Evolutionary conservation across 257 asterid genomes (phyloP).

Genomic region (Solanum clarkiae): DNA sequence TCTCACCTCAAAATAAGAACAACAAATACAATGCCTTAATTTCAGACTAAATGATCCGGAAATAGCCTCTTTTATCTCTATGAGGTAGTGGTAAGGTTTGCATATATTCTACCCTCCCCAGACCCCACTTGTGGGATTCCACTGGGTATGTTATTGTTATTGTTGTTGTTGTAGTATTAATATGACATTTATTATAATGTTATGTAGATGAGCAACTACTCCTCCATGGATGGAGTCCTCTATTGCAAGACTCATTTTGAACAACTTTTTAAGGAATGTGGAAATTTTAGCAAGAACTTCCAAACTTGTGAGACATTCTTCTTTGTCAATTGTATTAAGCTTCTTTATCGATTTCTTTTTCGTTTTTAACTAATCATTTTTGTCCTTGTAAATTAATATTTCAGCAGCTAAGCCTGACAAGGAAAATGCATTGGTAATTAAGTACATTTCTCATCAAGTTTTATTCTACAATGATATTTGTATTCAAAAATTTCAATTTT

Average conservation of each 20-base stretch:
- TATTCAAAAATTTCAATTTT: background rate
- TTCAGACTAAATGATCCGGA: no score
- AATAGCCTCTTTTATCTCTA: no score
- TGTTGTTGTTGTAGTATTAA: background rate
- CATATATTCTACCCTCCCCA: no score
- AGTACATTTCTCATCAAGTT: background rate
- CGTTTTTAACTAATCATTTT: background rate
- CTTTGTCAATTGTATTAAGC: background rate
- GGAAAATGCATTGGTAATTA: background rate
- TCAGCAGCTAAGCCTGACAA: background rate
- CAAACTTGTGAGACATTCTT: background rate
- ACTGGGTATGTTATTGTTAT: no score
- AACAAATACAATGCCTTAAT: background rate
- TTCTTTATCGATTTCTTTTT: background rate
- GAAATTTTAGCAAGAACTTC: conserved; percentile 19
- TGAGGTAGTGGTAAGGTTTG: no score
- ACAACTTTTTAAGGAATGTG: conserved; percentile 16
- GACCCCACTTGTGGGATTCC: no score
- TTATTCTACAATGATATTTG: background rate
- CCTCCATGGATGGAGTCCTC: conserved; percentile 43
- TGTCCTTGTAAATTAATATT: background rate
- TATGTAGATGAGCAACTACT: conserved; percentile 49
- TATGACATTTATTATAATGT: background rate
- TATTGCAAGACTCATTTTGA: conserved; percentile 21
- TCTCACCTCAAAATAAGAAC: background rate